These are phyloP conservation scores for Aurantiochytrium sp. DNA, from an alignment of 108 stramenopile genomes.

Conservation along the genomic window DNA sequence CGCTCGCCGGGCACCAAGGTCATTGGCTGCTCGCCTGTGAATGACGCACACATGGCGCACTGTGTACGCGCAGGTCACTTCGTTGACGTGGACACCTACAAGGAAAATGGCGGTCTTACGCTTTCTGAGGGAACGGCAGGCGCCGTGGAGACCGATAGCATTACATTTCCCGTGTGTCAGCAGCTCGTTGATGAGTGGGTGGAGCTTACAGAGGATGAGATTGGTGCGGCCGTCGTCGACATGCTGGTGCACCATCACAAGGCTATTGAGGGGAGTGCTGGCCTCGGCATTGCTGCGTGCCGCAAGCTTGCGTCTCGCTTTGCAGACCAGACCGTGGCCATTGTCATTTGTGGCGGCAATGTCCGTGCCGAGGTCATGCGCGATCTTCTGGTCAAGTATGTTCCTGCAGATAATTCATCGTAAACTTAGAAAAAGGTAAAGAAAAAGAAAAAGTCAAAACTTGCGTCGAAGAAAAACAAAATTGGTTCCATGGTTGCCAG, in stretches of 20 bases:
- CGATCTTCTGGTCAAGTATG: neutral
- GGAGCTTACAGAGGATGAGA: constrained; percentile 25
- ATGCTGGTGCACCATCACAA: constrained; percentile 13
- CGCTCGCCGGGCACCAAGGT: constrained; percentile 1
- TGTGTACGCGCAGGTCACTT: neutral
- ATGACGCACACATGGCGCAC: constrained; percentile 3
- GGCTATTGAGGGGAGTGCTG: constrained; percentile 24
- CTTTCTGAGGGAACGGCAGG: neutral
- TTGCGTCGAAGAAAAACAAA: too few relatives aligned
- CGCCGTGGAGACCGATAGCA: neutral
- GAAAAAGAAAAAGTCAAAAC: too few relatives aligned
- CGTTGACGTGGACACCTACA: constrained; percentile 1
- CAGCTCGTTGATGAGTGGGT: constrained; percentile 22
- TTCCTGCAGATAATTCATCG: neutral
- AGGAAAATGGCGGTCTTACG: constrained; percentile 1
- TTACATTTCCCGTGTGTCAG: constrained; percentile 12
- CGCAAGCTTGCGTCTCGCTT: neutral
- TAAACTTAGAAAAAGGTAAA: too few relatives aligned
- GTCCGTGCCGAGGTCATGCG: neutral
- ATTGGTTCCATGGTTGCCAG: too few relatives aligned
- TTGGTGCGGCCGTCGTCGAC: constrained; percentile 1
- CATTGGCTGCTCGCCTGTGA: constrained; percentile 20
- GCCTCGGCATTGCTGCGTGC: constrained; percentile 15
- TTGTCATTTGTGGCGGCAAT: constrained; percentile 23
- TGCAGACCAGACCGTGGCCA: neutral